Conservation (phyloP, 2,329 filamentous ascomycete species). For the Plectosphaerella cucumerina region DNA sequence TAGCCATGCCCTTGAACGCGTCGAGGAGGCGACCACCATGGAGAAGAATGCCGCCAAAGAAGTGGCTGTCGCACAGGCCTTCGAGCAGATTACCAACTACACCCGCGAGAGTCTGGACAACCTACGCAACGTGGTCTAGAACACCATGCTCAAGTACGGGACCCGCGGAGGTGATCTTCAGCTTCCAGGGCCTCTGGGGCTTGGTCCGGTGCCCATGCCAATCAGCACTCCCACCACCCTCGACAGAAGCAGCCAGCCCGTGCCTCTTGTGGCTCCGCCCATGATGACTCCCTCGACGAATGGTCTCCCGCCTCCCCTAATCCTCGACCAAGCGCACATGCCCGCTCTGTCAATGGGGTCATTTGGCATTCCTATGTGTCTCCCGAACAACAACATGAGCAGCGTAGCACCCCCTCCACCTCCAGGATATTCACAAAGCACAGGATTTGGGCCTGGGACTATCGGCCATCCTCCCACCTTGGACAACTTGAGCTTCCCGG, state of each 20-base stretch:
- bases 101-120: background rate
- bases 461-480: background rate
- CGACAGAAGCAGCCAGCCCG: background rate
- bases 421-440: background rate
- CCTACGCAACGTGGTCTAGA: constrained; percentile 4
- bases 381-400: too few relatives aligned
- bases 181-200: too few relatives aligned
- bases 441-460: background rate
- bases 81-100: background rate
- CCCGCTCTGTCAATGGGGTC: too few relatives aligned
- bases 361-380: too few relatives aligned
- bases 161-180: background rate
- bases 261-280: background rate
- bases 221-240: background rate
- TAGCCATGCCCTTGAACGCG: background rate
- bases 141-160: constrained; percentile 6
- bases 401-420: background rate
- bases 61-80: background rate
- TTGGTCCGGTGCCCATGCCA: background rate
- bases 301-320: background rate
- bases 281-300: background rate
- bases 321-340: too few relatives aligned
- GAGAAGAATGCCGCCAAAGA: background rate
- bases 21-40: background rate
- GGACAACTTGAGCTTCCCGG: too few relatives aligned